phyloP scores from a whole-genome alignment of 1,284 basidiomycete genomes.

The Apiotrichum porosum region DNA sequence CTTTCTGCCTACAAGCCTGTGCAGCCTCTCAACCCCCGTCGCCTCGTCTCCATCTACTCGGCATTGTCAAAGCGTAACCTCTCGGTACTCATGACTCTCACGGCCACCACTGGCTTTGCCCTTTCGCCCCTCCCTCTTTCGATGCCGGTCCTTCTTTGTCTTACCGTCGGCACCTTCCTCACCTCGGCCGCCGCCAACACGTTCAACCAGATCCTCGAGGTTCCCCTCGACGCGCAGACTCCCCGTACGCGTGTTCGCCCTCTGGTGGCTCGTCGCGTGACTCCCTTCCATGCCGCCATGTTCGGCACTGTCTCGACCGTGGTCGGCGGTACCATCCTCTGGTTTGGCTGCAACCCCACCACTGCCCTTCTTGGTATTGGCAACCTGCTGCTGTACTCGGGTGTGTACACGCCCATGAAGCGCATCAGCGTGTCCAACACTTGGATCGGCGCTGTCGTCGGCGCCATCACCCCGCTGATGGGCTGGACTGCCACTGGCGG shows the following conservation, averaged over 20 bases:
- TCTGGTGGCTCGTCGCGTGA: conserved; percentile 77
- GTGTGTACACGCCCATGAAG: conserved; percentile 90
- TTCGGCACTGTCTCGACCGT: conserved; percentile 74
- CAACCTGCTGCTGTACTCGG: conserved; percentile 88
- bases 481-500: conserved; percentile 96
- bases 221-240: conserved; percentile 97
- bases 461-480: conserved; percentile 91
- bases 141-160: conserved; percentile 75
- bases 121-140: conserved; percentile 80
- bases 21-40: conserved; percentile 54
- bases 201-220: conserved; percentile 90
- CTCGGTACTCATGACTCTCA: conserved; percentile 81
- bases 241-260: conserved; percentile 82
- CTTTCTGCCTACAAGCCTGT: conserved; percentile 45
- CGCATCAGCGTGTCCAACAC: conserved; percentile 85
- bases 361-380: conserved; percentile 77
- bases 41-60: conserved; percentile 65
- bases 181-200: conserved; percentile 92
- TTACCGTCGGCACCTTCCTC: conserved; percentile 82
- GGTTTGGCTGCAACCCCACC: conserved; percentile 79
- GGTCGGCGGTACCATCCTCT: conserved; percentile 71
- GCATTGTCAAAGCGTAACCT: conserved; percentile 85
- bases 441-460: conserved; percentile 91
- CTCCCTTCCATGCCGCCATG: conserved; percentile 73
- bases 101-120: conserved; percentile 88